Evolutionary conservation across 306 rosid genomes (phyloP), one percentile per base, ranked within the genome.

Genomic region (Canavalia gladiata): DNA sequence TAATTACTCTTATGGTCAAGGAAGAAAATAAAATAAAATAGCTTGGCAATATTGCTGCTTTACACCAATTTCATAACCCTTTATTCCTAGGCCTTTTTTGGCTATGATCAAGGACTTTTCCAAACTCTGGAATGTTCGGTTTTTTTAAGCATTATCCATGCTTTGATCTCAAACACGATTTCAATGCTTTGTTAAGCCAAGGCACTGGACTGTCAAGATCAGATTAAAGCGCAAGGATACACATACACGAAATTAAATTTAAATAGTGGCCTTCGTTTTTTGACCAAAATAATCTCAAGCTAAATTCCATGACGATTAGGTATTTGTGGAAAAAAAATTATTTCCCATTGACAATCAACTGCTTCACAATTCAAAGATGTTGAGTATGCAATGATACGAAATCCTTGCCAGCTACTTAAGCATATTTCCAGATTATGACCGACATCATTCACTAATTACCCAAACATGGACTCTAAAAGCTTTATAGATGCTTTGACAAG

Each of bases 151-250:
- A 71, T 4, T 59, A 12, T 60, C 50, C 18, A 55, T 46, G n/a
- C 12, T 47, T 60, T 55, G 54, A 35, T 79, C 6, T 13, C 46
- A 60, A 80, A 60, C 29, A 54, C 13, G 25, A 59, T 8, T 52
- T 10, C 31, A 41, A 69, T 60, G 79, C 51, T 69, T 56, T 68
- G 7, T 68, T 45, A 45, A 76, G 76, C 56, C 74, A 76, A 51
- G 69, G 51, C 56, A 57, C 34, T 30, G 52, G 45, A 63, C 39
- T 31, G 57, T 78, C 59, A 49, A 71, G 47, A 55, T 45, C 39
- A 75, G 29, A 77, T 37, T 29, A 68, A 71, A 42, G 64, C 39
- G 5, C 11, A 41, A 59, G 18, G 52, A 35, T 56, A 25, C 31
- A 64, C 2, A 64, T 13, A 6, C 9, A 8, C 0, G 55, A 28